Percentiles rank a stretch among this genome's conserved stretches.
These are phyloP conservation scores for Orobanche coerulescens DNA, from an alignment of 257 asterid genomes.

Conservation along the genomic window DNA sequence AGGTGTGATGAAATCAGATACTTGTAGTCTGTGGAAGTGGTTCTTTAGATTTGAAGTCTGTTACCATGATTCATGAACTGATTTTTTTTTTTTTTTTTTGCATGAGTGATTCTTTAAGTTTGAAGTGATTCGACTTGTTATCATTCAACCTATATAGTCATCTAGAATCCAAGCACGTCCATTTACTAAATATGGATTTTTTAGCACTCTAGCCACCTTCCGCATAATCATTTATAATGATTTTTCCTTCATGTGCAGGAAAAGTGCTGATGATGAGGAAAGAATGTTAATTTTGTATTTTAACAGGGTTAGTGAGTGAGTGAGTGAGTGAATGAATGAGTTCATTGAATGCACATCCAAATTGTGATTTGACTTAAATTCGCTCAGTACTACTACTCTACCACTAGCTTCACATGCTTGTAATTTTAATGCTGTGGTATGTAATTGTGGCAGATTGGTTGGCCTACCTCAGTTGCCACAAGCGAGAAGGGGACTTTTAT, in stretches of 20 bases:
- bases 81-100: too few species aligned
- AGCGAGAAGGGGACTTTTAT: conserved; percentile 68
- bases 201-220: background rate
- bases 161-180: background rate
- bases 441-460: conserved; percentile 67
- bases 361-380: background rate
- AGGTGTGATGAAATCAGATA: conserved; percentile 40
- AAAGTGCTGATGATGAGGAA: conserved; percentile 84
- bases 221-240: background rate
- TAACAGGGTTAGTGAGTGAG: conserved; percentile 84
- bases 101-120: too few species aligned
- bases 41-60: background rate
- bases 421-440: conserved; percentile 2
- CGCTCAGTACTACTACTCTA: background rate
- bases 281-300: conserved; percentile 78
- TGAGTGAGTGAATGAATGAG: too few species aligned
- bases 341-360: conserved; percentile 12
- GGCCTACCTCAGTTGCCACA: conserved; percentile 96
- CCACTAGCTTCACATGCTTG: background rate
- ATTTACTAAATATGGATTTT: conserved; percentile 6
- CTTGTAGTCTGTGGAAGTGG: background rate
- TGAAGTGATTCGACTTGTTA: too few species aligned
- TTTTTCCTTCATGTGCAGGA: conserved; percentile 43
- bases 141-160: background rate
- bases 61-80: background rate